These are phyloP conservation scores for Aspergillus nanangensis DNA, from an alignment of 495 filamentous ascomycete genomes.

Conservation along the genomic window DNA sequence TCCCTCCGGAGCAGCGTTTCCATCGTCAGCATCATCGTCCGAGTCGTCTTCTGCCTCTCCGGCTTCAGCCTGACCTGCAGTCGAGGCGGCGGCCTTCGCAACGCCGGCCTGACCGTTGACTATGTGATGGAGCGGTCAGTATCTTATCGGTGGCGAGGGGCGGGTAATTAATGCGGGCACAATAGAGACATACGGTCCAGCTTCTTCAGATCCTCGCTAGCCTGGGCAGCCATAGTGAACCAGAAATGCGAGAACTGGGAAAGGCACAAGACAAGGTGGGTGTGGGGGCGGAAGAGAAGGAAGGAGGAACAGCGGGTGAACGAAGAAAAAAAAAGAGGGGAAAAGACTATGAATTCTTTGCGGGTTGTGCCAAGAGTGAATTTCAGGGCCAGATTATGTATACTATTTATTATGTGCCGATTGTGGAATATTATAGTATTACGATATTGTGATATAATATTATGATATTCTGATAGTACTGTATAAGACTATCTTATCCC, in stretches of 20 bases:
- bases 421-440: no score
- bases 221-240: constrained; percentile 50
- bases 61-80: constrained; percentile 29
- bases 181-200: constrained; percentile 35
- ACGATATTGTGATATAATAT: no score
- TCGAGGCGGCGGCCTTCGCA: constrained; percentile 35
- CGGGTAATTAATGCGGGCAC: not conserved
- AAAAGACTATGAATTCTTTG: no score
- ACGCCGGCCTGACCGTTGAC: constrained; percentile 49
- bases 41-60: constrained; percentile 61
- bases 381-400: no score
- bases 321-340: not conserved
- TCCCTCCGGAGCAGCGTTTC: constrained; percentile 32
- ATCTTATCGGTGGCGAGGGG: constrained; percentile 17
- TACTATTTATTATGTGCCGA: no score
- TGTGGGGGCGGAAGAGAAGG: not conserved
- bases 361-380: no score
- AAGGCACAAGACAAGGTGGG: not conserved
- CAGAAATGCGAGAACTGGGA: constrained; percentile 5
- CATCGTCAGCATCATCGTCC: constrained; percentile 58
- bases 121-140: constrained; percentile 23
- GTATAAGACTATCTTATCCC: no score
- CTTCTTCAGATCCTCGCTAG: constrained; percentile 47
- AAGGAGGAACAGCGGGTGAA: not conserved
- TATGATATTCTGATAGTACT: no score